phyloP scores from a whole-genome alignment of 306 rosid genomes.

The Pachyrhizus erosus region DNA sequence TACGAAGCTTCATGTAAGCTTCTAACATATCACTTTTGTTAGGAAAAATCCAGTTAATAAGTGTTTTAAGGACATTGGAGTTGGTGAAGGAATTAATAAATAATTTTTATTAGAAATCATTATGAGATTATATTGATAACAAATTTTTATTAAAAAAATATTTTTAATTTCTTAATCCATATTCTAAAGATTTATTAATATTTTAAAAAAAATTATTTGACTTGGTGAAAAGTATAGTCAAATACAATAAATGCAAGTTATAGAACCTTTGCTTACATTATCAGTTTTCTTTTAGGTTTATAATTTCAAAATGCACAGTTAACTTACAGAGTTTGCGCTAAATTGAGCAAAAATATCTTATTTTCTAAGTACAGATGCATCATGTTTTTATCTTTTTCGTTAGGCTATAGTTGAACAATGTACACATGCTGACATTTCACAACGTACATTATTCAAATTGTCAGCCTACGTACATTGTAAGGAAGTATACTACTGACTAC shows the following conservation, averaged over 20 bases:
- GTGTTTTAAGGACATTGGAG: neutral
- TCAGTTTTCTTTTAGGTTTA: neutral
- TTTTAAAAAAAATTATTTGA: neutral
- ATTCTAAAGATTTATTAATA: neutral
- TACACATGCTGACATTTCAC: neutral
- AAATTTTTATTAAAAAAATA: neutral
- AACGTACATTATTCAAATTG: neutral
- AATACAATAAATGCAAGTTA: neutral
- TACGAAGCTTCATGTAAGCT: neutral
- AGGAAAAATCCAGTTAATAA: neutral
- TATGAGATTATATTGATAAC: neutral
- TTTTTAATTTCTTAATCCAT: neutral
- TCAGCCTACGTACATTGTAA: neutral
- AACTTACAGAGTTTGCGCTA: neutral
- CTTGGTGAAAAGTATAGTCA: neutral
- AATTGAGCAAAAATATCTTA: neutral
- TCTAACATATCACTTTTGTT: neutral
- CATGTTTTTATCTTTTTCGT: neutral
- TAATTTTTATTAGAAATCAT: neutral
- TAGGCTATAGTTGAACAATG: neutral
- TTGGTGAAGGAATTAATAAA: neutral
- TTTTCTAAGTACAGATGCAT: neutral
- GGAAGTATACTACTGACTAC: neutral
- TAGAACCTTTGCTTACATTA: neutral
- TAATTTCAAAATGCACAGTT: neutral